Conservation (phyloP, 2,329 filamentous ascomycete genomes). For the Sporothrix mexicana region DNA sequence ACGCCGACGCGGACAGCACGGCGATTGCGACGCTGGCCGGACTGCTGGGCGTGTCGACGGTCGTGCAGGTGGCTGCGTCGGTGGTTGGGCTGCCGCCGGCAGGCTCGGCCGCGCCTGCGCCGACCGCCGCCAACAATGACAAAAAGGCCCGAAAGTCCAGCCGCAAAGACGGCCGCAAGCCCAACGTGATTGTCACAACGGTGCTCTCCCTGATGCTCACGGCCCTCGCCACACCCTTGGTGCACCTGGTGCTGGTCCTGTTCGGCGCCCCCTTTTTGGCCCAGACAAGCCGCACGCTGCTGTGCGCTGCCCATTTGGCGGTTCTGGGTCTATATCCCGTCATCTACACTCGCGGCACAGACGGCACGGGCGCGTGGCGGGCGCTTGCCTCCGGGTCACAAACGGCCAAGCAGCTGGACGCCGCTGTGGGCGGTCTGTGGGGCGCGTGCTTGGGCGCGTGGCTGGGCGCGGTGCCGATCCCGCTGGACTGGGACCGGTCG, state of each 20-base stretch:
- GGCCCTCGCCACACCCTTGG: conserved; percentile 68
- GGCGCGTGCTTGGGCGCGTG: conserved; percentile 83
- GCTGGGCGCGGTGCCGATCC: conserved; percentile 93
- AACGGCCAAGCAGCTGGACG: conserved; percentile 67
- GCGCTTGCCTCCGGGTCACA: conserved; percentile 66
- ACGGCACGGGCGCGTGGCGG: conserved; percentile 69
- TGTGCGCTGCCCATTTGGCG: conserved; percentile 81
- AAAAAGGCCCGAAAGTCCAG: conserved; percentile 50
- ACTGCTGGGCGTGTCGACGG: conserved; percentile 43
- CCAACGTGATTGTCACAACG: conserved; percentile 53
- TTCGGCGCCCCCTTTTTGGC: conserved; percentile 91
- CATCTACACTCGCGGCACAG: conserved; percentile 84
- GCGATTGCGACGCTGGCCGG: conserved; percentile 41
- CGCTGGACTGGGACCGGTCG: conserved; percentile 96
- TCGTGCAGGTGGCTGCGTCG: conserved; percentile 56
- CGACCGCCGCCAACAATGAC: conserved; percentile 56
- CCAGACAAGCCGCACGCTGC: conserved; percentile 76
- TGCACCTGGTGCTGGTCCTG: conserved; percentile 73
- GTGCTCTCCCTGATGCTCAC: conserved; percentile 63
- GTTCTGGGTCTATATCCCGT: conserved; percentile 79
- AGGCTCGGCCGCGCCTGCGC: conserved; percentile 44
- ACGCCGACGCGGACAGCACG: conserved; percentile 26
- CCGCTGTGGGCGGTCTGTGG: conserved; percentile 80
- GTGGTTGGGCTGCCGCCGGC: conserved; percentile 68
- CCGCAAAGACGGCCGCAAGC: conserved; percentile 51